Conservation (phyloP, 2,329 filamentous ascomycete species). For the Claviceps sp. region DNA sequence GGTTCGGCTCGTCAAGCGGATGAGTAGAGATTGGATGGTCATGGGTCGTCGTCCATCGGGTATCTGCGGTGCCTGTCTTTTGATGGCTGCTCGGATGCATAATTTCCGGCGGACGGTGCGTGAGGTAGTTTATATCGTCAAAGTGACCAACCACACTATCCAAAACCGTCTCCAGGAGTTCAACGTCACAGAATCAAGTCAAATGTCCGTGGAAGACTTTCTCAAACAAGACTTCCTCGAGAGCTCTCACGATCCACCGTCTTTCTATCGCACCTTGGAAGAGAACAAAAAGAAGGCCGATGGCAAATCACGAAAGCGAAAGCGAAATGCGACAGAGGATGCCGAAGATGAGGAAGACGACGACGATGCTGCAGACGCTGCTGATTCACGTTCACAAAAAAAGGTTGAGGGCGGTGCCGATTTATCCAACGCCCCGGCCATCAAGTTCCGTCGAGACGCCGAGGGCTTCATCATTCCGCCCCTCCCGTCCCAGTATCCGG, state of each 20-base stretch:
- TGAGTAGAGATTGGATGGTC: conserved; percentile 96
- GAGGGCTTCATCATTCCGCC: conserved; percentile 57
- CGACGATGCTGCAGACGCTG: not conserved
- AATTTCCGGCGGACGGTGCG: conserved; percentile 87
- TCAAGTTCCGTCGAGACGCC: conserved; percentile 39
- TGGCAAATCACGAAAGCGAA: conserved; percentile 35
- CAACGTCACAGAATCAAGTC: conserved; percentile 70
- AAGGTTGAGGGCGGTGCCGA: conserved; percentile 20
- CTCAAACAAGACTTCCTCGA: conserved; percentile 58
- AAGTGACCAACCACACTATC: conserved; percentile 87
- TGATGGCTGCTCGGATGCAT: conserved; percentile 94
- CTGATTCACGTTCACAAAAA: conserved; percentile 5
- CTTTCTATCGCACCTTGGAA: conserved; percentile 56
- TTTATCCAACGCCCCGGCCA: conserved; percentile 19
- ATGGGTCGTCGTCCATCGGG: conserved; percentile 87
- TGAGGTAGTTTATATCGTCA: conserved; percentile 96
- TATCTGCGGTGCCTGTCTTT: conserved; percentile 84
- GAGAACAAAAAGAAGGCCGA: conserved; percentile 42
- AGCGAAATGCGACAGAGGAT: conserved; percentile 18
- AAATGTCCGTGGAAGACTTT: conserved; percentile 80
- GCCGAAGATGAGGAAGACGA: conserved; percentile 9
- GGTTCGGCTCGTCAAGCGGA: conserved; percentile 73
- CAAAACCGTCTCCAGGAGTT: conserved; percentile 88
- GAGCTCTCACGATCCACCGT: conserved; percentile 67
- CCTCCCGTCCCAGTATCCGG: conserved; percentile 26